Evolutionary conservation across 805 yeast species (phyloP).

Genomic region (Candida morakotiae): DNA sequence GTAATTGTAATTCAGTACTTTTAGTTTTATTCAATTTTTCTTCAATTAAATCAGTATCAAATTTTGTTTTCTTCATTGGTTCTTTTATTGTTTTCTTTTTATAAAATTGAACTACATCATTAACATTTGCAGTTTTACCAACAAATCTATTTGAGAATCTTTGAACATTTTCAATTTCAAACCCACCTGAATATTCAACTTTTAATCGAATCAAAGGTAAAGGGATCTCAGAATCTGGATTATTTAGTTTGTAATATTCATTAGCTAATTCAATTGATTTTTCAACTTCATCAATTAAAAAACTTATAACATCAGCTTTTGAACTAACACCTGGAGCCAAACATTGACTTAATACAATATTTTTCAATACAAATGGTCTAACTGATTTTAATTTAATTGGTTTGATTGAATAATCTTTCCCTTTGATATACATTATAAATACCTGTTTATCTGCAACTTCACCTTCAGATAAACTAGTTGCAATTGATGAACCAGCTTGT

Average conservation of each 20-base stretch:
- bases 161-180: constrained; percentile 86
- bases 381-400: constrained; percentile 64
- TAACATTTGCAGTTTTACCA: constrained; percentile 86
- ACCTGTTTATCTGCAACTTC: constrained; percentile 75
- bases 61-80: constrained; percentile 9
- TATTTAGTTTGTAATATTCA: constrained; percentile 39
- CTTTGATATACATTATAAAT: constrained; percentile 64
- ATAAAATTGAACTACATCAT: constrained; percentile 74
- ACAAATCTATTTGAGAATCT: constrained; percentile 87
- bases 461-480: constrained; percentile 83
- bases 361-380: constrained; percentile 78
- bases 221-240: constrained; percentile 37
- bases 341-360: constrained; percentile 49
- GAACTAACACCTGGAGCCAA: constrained; percentile 60
- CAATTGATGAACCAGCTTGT: constrained; percentile 93
- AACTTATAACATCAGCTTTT: constrained; percentile 56
- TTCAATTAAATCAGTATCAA: constrained; percentile 11
- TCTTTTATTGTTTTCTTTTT: constrained; percentile 37
- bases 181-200: constrained; percentile 88
- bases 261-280: constrained; percentile 58
- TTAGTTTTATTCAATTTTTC: constrained; percentile 12
- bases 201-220: constrained; percentile 77
- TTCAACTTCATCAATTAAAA: constrained; percentile 62
- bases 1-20: constrained; percentile 44
- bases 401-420: constrained; percentile 51